Conservation (phyloP, 257 asterid species). For the Solanum ahanhuiri region DNA sequence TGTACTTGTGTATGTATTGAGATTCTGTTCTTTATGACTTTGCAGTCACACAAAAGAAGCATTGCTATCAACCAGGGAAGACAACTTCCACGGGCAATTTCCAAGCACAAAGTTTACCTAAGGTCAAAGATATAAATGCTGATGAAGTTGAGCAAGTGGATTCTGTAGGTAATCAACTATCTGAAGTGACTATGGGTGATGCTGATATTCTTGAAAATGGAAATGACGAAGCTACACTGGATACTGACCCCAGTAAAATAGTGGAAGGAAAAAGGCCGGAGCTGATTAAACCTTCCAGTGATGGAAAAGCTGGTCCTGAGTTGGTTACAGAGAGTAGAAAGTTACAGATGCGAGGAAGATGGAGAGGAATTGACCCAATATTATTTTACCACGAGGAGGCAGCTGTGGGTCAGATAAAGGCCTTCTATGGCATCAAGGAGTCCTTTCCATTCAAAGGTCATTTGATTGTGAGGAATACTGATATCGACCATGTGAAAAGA, state of each 20-base stretch:
- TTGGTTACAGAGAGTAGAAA: slow-evolving; percentile 50
- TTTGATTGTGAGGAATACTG: slow-evolving; percentile 73
- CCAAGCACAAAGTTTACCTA: slow-evolving; percentile 26
- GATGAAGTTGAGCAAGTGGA: background rate
- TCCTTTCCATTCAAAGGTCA: slow-evolving; percentile 79
- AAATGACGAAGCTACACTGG: slow-evolving; percentile 26
- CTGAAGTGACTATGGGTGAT: slow-evolving; percentile 1
- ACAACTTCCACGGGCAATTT: slow-evolving; percentile 10
- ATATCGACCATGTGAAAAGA: slow-evolving; percentile 71
- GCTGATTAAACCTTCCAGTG: slow-evolving; percentile 25
- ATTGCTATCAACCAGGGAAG: slow-evolving; percentile 22
- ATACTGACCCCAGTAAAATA: slow-evolving; percentile 19
- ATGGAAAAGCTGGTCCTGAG: slow-evolving; percentile 23
- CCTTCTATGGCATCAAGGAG: slow-evolving; percentile 77
- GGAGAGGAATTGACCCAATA: slow-evolving; percentile 97
- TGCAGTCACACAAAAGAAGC: slow-evolving; percentile 44
- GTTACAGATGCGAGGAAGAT: slow-evolving; percentile 78
- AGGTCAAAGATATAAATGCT: slow-evolving; percentile 21
- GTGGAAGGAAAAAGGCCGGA: slow-evolving; percentile 18
- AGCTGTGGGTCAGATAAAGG: slow-evolving; percentile 48
- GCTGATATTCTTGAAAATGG: slow-evolving; percentile 19
- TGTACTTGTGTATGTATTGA: background rate
- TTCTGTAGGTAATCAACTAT: slow-evolving; percentile 1
- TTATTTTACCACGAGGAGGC: slow-evolving; percentile 63
- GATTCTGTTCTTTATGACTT: slow-evolving; percentile 4